These are phyloP conservation scores for Epichloe scottii DNA, from an alignment of 2,329 filamentous ascomycete genomes.

Conservation along the genomic window DNA sequence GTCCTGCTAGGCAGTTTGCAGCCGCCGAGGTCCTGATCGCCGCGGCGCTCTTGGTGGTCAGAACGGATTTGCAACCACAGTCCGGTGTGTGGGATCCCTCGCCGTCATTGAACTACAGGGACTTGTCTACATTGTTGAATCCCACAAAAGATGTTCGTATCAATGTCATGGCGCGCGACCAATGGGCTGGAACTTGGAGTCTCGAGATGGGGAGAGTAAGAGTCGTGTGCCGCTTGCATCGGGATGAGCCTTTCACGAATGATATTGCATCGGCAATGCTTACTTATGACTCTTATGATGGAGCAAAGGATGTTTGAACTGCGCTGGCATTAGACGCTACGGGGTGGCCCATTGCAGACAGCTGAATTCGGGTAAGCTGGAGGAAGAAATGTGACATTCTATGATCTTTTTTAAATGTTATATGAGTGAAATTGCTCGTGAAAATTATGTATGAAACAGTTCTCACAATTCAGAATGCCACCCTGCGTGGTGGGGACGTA, in stretches of 20 bases:
- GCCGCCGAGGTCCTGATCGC: background rate
- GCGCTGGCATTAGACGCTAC: too few relatives aligned
- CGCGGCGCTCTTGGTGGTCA: background rate
- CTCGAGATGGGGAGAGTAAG: background rate
- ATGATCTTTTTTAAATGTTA: too few relatives aligned
- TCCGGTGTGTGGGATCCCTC: background rate
- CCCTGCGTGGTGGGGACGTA: too few relatives aligned
- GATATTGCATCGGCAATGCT: too few relatives aligned
- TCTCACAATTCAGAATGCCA: too few relatives aligned
- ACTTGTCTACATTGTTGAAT: background rate
- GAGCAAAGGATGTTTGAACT: too few relatives aligned
- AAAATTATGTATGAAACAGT: too few relatives aligned
- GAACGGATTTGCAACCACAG: background rate
- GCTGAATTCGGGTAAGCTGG: too few relatives aligned
- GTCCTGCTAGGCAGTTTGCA: background rate
- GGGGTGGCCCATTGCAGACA: too few relatives aligned
- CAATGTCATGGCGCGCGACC: background rate
- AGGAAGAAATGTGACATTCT: too few relatives aligned
- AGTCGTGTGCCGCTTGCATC: background rate
- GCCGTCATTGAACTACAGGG: background rate
- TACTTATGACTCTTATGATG: too few relatives aligned
- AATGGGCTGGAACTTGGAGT: background rate
- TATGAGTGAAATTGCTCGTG: too few relatives aligned
- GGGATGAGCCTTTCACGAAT: background rate
- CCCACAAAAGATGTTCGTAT: background rate